phyloP scores from a whole-genome alignment of 495 filamentous ascomycete genomes.

The Chaetomium tenue region DNA sequence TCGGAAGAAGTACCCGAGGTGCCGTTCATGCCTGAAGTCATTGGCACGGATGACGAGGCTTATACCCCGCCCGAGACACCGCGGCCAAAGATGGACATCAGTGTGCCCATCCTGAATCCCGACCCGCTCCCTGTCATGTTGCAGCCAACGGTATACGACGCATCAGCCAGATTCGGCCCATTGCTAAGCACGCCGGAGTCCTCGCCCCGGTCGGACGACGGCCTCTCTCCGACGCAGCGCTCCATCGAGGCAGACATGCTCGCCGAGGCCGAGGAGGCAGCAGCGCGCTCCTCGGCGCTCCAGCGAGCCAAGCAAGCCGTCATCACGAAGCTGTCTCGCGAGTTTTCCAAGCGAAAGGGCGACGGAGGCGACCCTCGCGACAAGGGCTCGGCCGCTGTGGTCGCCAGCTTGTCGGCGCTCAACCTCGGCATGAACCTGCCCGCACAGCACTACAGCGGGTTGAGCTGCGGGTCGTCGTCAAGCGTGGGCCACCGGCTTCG shows the following conservation, averaged over 20 bases:
- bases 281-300: slow-evolving; percentile 43
- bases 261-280: slow-evolving; percentile 44
- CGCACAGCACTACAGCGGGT: neutral
- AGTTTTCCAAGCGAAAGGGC: slow-evolving; percentile 35
- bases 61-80: slow-evolving; percentile 42
- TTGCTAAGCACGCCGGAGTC: slow-evolving; percentile 15
- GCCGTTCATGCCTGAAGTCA: slow-evolving; percentile 38
- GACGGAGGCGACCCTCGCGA: slow-evolving; percentile 3
- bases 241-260: slow-evolving; percentile 42
- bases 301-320: slow-evolving; percentile 47
- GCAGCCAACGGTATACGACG: slow-evolving; percentile 49
- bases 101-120: slow-evolving; percentile 48
- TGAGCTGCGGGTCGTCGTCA: slow-evolving; percentile 20
- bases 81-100: slow-evolving; percentile 37
- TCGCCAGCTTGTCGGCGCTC: slow-evolving; percentile 27
- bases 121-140: slow-evolving; percentile 45
- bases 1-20: slow-evolving; percentile 32
- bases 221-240: slow-evolving; percentile 46
- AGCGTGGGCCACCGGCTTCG: slow-evolving; percentile 37
- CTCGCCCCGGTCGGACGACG: slow-evolving; percentile 26
- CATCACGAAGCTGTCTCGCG: slow-evolving; percentile 45
- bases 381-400: slow-evolving; percentile 34
- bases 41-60: slow-evolving; percentile 42
- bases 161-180: slow-evolving; percentile 38
- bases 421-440: slow-evolving; percentile 23